A percentile compares a stretch with the other conserved stretches of the same genome.
Conservation (phyloP, 169 alveolate genomes). For the Eimeria brunetti region DNA sequence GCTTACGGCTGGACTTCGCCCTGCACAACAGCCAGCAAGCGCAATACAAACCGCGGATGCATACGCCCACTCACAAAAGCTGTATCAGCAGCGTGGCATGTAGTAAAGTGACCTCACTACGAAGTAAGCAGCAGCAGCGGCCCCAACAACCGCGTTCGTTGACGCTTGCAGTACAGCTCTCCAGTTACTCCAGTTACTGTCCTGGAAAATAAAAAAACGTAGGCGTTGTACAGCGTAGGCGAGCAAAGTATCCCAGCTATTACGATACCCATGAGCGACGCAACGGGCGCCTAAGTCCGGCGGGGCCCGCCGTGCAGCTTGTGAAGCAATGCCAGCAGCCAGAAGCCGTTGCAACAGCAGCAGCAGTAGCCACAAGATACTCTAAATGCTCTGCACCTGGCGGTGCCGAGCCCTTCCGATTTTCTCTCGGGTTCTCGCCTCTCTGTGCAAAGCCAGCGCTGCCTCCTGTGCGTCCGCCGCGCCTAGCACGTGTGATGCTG, state of each 20-base stretch:
- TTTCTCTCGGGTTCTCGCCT: not conserved
- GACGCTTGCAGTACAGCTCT: not conserved
- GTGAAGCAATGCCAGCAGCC: constrained; percentile 48
- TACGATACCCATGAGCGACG: constrained; percentile 15
- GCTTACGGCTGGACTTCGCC: not conserved
- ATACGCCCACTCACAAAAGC: not conserved
- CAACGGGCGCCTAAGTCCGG: constrained; percentile 7
- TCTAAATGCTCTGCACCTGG: not conserved
- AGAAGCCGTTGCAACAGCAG: constrained; percentile 23
- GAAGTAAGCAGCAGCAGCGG: constrained; percentile 13
- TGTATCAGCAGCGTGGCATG: not conserved
- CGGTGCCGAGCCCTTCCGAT: not conserved
- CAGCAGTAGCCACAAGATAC: not conserved
- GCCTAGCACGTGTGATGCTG: not conserved
- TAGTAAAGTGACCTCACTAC: not conserved
- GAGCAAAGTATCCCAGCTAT: constrained; percentile 1
- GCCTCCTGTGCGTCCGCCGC: not conserved
- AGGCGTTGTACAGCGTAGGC: constrained; percentile 11
- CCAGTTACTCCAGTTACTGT: not conserved
- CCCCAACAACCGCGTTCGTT: not conserved
- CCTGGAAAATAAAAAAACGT: too few relatives aligned
- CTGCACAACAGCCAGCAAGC: not conserved
- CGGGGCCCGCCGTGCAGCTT: constrained; percentile 33
- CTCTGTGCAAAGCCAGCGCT: not conserved
- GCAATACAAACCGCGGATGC: not conserved